A percentile compares a stretch with the other conserved stretches of the same genome.
Evolutionary conservation across 352 stramenopile species (phyloP).

Genomic region (Pythium diclinum): DNA sequence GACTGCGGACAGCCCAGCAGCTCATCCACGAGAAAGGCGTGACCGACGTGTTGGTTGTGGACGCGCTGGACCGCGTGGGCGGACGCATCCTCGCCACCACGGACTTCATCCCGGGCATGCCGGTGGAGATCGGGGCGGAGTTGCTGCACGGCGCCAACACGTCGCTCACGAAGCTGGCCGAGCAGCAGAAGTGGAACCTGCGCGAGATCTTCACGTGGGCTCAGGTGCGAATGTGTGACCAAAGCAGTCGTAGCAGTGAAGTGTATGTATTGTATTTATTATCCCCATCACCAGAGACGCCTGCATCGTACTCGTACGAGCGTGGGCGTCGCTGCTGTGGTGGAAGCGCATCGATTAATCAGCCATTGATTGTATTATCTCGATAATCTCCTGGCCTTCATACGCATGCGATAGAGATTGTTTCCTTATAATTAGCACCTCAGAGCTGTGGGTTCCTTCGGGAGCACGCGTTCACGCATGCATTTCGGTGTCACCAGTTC

Average conservation of each 20-base stretch:
- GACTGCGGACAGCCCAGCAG: slow-evolving; percentile 62
- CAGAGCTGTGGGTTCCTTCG: slow-evolving; percentile 36
- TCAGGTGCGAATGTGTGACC: slow-evolving; percentile 41
- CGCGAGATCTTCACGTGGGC: slow-evolving; percentile 86
- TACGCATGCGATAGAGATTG: slow-evolving; percentile 79
- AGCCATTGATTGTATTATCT: slow-evolving; percentile 61
- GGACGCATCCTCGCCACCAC: slow-evolving; percentile 60
- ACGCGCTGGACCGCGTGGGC: slow-evolving; percentile 60
- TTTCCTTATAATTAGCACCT: slow-evolving; percentile 87
- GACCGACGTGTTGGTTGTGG: slow-evolving; percentile 68
- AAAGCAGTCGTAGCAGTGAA: not conserved
- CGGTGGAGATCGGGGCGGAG: slow-evolving; percentile 72
- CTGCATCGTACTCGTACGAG: not conserved
- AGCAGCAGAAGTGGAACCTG: slow-evolving; percentile 60
- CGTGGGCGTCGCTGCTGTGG: not conserved
- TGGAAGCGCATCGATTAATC: slow-evolving; percentile 83
- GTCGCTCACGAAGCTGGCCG: slow-evolving; percentile 62
- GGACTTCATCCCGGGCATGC: slow-evolving; percentile 71
- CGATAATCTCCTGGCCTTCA: slow-evolving; percentile 86
- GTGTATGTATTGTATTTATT: not conserved
- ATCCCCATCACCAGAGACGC: slow-evolving; percentile 6
- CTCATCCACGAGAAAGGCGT: slow-evolving; percentile 54
- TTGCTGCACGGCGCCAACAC: slow-evolving; percentile 76
- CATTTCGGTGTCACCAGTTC: slow-evolving; percentile 71
- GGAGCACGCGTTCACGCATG: slow-evolving; percentile 31